Evolutionary conservation across 345 rosid genomes (phyloP).

Genomic region (Pugionium cornutum): DNA sequence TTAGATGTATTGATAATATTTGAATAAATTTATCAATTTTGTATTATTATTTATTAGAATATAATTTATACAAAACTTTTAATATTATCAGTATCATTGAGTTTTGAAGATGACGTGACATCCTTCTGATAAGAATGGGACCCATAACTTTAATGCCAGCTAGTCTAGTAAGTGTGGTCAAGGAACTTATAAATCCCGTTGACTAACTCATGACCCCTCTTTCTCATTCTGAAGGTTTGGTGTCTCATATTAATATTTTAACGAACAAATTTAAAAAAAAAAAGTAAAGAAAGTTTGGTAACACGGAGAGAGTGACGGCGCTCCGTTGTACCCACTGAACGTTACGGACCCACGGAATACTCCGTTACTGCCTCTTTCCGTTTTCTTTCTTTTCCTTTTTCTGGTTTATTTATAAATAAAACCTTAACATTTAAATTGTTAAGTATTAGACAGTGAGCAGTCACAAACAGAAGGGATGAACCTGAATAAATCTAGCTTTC

Average conservation of each 20-base stretch:
- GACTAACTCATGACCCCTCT: background rate
- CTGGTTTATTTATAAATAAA: background rate
- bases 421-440: background rate
- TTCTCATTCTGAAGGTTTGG: background rate
- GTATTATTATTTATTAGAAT: too few relatives aligned
- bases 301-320: constrained; percentile 20
- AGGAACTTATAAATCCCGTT: background rate
- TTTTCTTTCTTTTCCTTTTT: background rate
- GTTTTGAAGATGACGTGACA: background rate
- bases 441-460: constrained; percentile 24
- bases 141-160: background rate
- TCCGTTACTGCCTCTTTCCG: background rate
- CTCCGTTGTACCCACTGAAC: constrained; percentile 24
- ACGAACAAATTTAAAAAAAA: background rate
- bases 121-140: background rate
- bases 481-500: too few relatives aligned
- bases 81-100: too few relatives aligned
- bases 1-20: too few relatives aligned
- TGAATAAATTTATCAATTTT: too few relatives aligned
- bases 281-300: background rate
- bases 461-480: constrained; percentile 34
- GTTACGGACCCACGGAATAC: constrained; percentile 31
- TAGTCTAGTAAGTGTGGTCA: background rate
- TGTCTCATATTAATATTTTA: background rate
- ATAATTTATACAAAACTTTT: too few relatives aligned